These are phyloP conservation scores for Gastrodia elata DNA, from an alignment of 106 monocot genomes.

Conservation along the genomic window DNA sequence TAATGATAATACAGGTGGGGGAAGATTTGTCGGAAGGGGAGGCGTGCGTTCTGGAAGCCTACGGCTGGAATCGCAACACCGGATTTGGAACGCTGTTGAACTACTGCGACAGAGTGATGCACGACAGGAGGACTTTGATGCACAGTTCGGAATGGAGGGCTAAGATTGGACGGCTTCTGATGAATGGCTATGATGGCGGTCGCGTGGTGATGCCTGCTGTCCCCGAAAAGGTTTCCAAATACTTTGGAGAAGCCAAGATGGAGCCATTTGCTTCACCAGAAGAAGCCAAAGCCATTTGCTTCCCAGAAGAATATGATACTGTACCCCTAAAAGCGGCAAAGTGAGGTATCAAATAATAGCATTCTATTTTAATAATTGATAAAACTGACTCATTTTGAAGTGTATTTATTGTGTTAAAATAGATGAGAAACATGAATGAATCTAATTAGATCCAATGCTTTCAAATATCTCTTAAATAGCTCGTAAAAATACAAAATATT, in stretches of 20 bases:
- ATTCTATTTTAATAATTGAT: too few species aligned
- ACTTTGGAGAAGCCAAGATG: constrained; percentile 24
- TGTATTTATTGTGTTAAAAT: too few species aligned
- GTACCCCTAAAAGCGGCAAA: too few species aligned
- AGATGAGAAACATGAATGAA: too few species aligned
- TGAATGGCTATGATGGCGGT: constrained; percentile 55
- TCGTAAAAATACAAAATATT: too few species aligned
- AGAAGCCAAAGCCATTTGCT: too few species aligned
- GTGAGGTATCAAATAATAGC: too few species aligned
- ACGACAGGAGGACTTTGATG: constrained; percentile 56
- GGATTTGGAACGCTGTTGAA: constrained; percentile 84
- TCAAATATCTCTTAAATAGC: too few species aligned
- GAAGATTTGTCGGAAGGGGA: constrained; percentile 78
- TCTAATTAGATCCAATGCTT: too few species aligned
- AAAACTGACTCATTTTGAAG: too few species aligned
- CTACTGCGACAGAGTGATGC: constrained; percentile 81
- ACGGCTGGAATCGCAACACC: constrained; percentile 64
- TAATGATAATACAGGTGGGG: constrained; percentile 62
- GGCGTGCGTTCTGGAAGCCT: constrained; percentile 59
- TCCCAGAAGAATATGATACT: too few species aligned
- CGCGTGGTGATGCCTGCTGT: constrained; percentile 24
- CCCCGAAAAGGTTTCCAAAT: constrained; percentile 40
- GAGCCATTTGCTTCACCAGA: too few species aligned
- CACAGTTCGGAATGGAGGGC: constrained; percentile 53
- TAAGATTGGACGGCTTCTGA: constrained; percentile 74